Base-by-base conservation (phyloP, 2,329 filamentous ascomycete genomes). In the Pseudogymnoascus sp. region DNA sequence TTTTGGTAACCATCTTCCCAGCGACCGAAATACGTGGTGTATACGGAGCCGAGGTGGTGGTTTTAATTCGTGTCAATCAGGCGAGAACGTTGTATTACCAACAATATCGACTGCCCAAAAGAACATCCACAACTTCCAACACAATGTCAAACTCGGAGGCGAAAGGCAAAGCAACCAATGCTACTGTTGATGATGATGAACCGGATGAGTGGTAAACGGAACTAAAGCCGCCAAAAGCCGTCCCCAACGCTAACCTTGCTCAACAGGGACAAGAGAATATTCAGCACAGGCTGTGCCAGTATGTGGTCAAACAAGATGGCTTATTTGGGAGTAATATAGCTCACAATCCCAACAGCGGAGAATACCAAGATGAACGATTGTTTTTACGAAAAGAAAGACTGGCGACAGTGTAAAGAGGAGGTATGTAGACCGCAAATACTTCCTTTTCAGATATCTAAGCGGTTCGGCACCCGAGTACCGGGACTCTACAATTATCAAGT, bases 351-450 rank as follows among this genome's bases (percentile, higher is more conserved):
- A 34, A 48, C 65, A 96, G 92, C 83, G 19, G 92, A 97, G 71
- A 96, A 97, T 70, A 77, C 82, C 59, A 92, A 85, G 70, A 82
- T 99, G 85, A 96, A 91, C 34, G 90, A 97, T 72, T 99, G 94
- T 74, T 96, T 95, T 73, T 96, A 84, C 70, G 90, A 92, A 60
- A 96, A 92, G 80, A 96, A 92, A 72, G 94, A 99, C 72, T 99
- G 94, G 92, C 81, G 94, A 67, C 79, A 81, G 61, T 99, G 94
- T 74, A 88, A 88, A 70, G 79, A 84, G 65, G 92, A 97, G 83
- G 92, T 95, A 73, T 77, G 88, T 76, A 60, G 48, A 21, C 59
- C 57, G 57, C 33, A 30, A 45, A 62, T 59, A 55, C 59, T 52
- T 8, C 59, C 60, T 39, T 66, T 68, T 63, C 64, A 63, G 66